These are phyloP conservation scores for Arachis monticola DNA, from an alignment of 331 rosid species.

Conservation along the genomic window DNA sequence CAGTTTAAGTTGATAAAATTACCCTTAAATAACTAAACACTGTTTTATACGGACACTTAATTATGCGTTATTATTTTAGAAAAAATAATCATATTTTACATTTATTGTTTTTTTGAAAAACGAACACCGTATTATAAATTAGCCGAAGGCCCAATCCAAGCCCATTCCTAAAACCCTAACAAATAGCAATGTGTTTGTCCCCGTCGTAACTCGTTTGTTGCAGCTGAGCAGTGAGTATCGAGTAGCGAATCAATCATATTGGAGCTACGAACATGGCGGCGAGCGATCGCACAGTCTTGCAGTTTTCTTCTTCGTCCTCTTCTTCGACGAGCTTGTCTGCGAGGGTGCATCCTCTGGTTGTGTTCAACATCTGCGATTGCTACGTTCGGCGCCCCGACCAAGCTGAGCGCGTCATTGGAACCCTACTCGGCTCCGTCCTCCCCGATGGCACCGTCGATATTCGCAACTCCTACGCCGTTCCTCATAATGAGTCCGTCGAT, in stretches of 20 bases:
- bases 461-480: slow-evolving; percentile 95
- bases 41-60: no score
- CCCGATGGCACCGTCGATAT: slow-evolving; percentile 91
- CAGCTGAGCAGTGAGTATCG: background rate
- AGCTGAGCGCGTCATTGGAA: slow-evolving; percentile 95
- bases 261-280: slow-evolving; percentile 44
- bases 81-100: no score
- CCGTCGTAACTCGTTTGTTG: slow-evolving; percentile 35
- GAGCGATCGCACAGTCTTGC: slow-evolving; percentile 46
- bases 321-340: slow-evolving; percentile 41
- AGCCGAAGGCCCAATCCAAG: background rate
- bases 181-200: background rate
- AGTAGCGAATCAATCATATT: background rate
- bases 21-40: no score
- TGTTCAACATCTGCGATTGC: slow-evolving; percentile 93
- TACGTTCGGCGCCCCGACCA: slow-evolving; percentile 94
- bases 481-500: slow-evolving; percentile 78
- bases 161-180: slow-evolving; percentile 46
- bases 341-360: slow-evolving; percentile 78
- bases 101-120: no score
- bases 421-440: slow-evolving; percentile 84
- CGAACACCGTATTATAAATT: no score
- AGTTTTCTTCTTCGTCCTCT: slow-evolving; percentile 45
- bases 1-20: no score
- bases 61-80: no score